Evolutionary conservation across 805 yeast genomes (phyloP).

Genomic region (Saturnispora dispora): DNA sequence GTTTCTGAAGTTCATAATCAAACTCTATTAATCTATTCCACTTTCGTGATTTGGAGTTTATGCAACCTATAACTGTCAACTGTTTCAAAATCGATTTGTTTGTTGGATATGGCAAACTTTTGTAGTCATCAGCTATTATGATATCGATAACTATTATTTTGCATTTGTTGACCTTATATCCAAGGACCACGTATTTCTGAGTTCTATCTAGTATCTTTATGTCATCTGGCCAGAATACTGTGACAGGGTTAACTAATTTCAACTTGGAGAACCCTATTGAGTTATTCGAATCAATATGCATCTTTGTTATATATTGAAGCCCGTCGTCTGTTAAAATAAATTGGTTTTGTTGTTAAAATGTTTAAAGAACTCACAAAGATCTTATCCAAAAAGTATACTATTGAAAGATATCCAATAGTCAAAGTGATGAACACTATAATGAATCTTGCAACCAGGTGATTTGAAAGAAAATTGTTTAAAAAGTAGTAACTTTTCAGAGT

Average conservation of each 20-base stretch:
- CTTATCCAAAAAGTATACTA: slow-evolving; percentile 5
- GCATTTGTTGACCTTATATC: slow-evolving; percentile 17
- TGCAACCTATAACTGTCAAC: slow-evolving; percentile 21
- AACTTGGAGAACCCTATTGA: not conserved
- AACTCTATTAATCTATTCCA: slow-evolving; percentile 12
- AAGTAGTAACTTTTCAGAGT: not conserved
- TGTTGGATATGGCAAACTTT: slow-evolving; percentile 12
- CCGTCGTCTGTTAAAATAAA: slow-evolving; percentile 10
- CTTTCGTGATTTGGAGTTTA: slow-evolving; percentile 17
- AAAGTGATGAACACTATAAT: slow-evolving; percentile 1
- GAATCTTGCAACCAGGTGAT: slow-evolving; percentile 3
- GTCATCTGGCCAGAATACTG: slow-evolving; percentile 28
- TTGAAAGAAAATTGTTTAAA: not conserved
- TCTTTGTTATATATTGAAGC: slow-evolving; percentile 11
- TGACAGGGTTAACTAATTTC: not conserved
- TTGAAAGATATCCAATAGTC: slow-evolving; percentile 1
- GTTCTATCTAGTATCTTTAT: slow-evolving; percentile 7
- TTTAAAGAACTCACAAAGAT: slow-evolving; percentile 6
- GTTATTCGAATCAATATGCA: not conserved
- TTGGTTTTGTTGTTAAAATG: slow-evolving; percentile 1
- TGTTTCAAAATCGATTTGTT: slow-evolving; percentile 17
- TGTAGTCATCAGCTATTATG: slow-evolving; percentile 13
- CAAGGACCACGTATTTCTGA: slow-evolving; percentile 19
- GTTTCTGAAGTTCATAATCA: slow-evolving; percentile 11
- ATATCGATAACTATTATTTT: slow-evolving; percentile 23